Conservation (phyloP, 2,329 filamentous ascomycete species). For the Ophiostoma tasmaniense region DNA sequence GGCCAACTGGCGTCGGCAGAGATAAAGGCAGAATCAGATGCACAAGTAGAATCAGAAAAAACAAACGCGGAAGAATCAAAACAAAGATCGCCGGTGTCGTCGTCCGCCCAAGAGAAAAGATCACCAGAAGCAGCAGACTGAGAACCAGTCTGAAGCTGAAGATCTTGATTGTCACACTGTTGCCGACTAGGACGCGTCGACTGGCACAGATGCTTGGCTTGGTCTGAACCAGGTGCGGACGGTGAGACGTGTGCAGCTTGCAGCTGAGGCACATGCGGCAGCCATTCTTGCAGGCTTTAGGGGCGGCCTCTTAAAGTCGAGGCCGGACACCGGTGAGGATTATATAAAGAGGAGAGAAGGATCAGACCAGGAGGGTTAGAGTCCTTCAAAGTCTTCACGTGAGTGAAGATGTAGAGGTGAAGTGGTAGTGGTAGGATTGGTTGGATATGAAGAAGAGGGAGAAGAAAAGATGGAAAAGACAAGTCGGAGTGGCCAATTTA, state of each 20-base stretch:
- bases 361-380: not conserved
- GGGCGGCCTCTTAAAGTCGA: slow-evolving; percentile 18
- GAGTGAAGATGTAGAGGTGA: not conserved
- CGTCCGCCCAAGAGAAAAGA: slow-evolving; percentile 11
- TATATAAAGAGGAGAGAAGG: not conserved
- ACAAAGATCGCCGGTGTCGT: slow-evolving; percentile 4
- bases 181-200: slow-evolving; percentile 15
- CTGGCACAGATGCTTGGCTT: slow-evolving; percentile 10
- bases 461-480: not conserved
- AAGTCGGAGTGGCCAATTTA: not conserved
- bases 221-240: slow-evolving; percentile 16
- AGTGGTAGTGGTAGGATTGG: not conserved
- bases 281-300: slow-evolving; percentile 22
- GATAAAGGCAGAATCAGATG: not conserved
- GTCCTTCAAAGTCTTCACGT: not conserved
- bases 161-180: slow-evolving; percentile 3
- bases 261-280: slow-evolving; percentile 9
- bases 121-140: not conserved
- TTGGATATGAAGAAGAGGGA: not conserved
- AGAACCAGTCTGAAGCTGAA: not conserved
- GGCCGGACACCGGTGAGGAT: slow-evolving; percentile 9
- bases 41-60: slow-evolving; percentile 7
- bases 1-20: not conserved
- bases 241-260: slow-evolving; percentile 7
- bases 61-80: slow-evolving; percentile 14